A percentile compares a stretch with the other conserved stretches of the same genome.
Conservation (phyloP, 2,329 filamentous ascomycete genomes). For the Xylaria sp. region DNA sequence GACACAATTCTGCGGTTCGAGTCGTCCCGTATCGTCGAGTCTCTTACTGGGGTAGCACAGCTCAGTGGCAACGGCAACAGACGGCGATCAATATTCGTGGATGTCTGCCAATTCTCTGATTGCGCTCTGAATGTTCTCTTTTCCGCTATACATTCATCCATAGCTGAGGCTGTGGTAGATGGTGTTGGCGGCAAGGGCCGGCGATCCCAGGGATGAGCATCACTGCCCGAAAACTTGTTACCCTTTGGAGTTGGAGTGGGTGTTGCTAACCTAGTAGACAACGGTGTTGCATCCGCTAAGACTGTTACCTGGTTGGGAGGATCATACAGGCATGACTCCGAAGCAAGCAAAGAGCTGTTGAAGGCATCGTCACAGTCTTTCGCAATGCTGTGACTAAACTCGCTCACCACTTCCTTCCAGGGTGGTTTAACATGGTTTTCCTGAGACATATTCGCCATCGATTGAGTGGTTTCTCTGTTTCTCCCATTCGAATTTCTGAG, state of each 20-base stretch:
- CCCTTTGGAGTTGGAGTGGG: conserved; percentile 31
- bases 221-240: conserved; percentile 27
- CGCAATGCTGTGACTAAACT: conserved; percentile 85
- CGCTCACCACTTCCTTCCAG: conserved; percentile 79
- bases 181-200: conserved; percentile 64
- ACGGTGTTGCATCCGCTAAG: conserved; percentile 20
- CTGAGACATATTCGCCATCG: conserved; percentile 44
- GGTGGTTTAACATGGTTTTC: conserved; percentile 43
- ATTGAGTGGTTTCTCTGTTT: conserved; percentile 36
- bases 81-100: conserved; percentile 35
- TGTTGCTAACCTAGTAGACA: conserved; percentile 30
- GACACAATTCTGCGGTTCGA: conserved; percentile 61
- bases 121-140: conserved; percentile 38
- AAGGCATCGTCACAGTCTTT: conserved; percentile 95
- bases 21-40: conserved; percentile 42
- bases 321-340: conserved; percentile 36
- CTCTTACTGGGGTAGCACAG: conserved; percentile 19
- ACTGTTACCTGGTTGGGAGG: conserved; percentile 30
- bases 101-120: conserved; percentile 19
- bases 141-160: conserved; percentile 42
- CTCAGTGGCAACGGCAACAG: conserved; percentile 41
- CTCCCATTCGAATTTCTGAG: conserved; percentile 32
- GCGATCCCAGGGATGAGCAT: conserved; percentile 54
- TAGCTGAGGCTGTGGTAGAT: conserved; percentile 49
- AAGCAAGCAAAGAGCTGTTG: conserved; percentile 68